phyloP scores from a whole-genome alignment of 768 basidiomycete genomes.

The Xerocomellus dryophilus region DNA sequence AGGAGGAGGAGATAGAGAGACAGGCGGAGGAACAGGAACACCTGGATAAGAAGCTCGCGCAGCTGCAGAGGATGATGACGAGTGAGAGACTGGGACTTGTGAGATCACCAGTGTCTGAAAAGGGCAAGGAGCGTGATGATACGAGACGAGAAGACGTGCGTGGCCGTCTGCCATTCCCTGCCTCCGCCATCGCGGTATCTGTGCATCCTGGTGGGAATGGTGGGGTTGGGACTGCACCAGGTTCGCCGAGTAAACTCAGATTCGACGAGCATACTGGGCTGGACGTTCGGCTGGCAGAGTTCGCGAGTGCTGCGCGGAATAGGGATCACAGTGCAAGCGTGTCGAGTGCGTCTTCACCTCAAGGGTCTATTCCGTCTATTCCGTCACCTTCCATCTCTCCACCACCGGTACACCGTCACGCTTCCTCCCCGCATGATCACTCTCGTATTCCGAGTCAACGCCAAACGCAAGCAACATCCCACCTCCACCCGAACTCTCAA shows the following conservation, averaged over 20 bases:
- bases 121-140: conserved; percentile 35
- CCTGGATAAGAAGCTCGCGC: conserved; percentile 62
- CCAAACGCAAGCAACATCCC: conserved; percentile 4
- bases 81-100: conserved; percentile 72
- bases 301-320: conserved; percentile 35
- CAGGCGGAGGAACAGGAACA: conserved; percentile 65
- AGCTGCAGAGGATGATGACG: conserved; percentile 71
- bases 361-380: conserved; percentile 78
- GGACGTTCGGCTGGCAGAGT: conserved; percentile 39
- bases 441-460: conserved; percentile 1
- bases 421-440: conserved; percentile 25
- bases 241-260: conserved; percentile 32
- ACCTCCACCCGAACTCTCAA: conserved; percentile 16
- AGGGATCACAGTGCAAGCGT: conserved; percentile 66
- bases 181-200: conserved; percentile 9
- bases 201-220: neutral
- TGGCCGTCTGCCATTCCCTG: conserved; percentile 37
- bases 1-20: conserved; percentile 69
- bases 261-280: conserved; percentile 17
- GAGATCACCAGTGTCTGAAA: conserved; percentile 32
- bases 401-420: conserved; percentile 28
- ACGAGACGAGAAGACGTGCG: conserved; percentile 33
- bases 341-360: conserved; percentile 71
- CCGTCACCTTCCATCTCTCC: conserved; percentile 62
- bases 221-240: conserved; percentile 10